phyloP scores from a whole-genome alignment of 306 rosid species.

The Sesbania bispinosa region DNA sequence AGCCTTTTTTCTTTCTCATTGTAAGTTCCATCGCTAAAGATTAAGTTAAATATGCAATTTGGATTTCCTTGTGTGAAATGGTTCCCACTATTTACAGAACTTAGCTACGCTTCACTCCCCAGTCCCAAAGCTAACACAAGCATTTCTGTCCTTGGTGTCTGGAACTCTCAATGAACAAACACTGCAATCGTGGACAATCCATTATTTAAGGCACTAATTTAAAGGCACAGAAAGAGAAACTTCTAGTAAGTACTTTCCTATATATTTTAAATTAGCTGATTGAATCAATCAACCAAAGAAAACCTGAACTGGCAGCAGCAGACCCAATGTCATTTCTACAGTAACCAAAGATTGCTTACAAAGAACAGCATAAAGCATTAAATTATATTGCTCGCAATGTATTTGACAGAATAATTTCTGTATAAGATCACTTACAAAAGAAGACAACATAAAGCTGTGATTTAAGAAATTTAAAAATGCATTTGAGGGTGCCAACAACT shows the following conservation, averaged over 20 bases:
- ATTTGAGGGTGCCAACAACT: slow-evolving; percentile 7
- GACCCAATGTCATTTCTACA: not conserved
- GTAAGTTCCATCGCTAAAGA: slow-evolving; percentile 36
- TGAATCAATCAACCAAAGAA: slow-evolving; percentile 1
- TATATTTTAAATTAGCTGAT: not conserved
- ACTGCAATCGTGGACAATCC: not conserved
- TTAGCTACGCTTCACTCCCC: not conserved
- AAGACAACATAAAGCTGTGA: too few relatives aligned
- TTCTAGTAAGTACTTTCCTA: not conserved
- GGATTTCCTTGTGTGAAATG: slow-evolving; percentile 6
- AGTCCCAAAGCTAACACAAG: not conserved
- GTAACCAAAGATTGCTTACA: not conserved
- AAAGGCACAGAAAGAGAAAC: not conserved
- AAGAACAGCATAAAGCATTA: not conserved
- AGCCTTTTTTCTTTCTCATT: slow-evolving; percentile 45
- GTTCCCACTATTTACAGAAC: not conserved
- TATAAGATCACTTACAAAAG: too few relatives aligned
- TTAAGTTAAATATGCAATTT: slow-evolving; percentile 33
- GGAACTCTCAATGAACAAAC: not conserved
- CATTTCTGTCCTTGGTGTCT: not conserved
- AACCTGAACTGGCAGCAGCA: not conserved
- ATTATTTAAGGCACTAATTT: not conserved
- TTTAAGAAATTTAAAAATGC: slow-evolving; percentile 6
- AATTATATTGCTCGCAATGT: not conserved
- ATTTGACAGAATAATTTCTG: not conserved